Conservation (phyloP, 2,329 filamentous ascomycete genomes). For the Beauveria caledonica region DNA sequence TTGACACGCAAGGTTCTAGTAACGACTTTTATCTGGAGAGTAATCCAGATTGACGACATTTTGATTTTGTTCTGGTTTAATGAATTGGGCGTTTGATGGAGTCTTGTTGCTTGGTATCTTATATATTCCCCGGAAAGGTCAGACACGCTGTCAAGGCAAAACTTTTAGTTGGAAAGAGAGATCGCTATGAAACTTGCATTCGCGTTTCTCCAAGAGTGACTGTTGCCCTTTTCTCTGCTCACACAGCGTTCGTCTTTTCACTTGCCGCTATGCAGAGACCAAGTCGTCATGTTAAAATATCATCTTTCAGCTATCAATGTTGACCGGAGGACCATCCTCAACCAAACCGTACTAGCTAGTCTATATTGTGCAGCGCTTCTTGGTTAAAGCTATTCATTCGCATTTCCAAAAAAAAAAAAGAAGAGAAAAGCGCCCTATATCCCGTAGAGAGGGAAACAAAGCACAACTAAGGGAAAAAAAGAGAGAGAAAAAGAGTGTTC, state of each 20-base stretch:
- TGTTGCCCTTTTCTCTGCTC: neutral
- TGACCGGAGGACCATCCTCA: neutral
- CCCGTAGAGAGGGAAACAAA: neutral
- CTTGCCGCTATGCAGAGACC: neutral
- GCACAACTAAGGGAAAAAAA: neutral
- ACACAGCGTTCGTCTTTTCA: too few relatives aligned
- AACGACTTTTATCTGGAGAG: neutral
- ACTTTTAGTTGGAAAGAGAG: neutral
- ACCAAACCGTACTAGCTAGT: neutral
- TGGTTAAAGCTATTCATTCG: neutral
- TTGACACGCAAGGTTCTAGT: neutral
- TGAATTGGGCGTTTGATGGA: neutral
- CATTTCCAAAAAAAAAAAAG: constrained; percentile 1
- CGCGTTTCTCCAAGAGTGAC: too few relatives aligned
- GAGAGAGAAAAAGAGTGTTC: neutral
- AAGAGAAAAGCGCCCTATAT: neutral
- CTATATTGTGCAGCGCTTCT: neutral
- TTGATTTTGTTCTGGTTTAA: neutral
- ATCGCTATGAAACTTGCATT: neutral
- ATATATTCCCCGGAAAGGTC: neutral
- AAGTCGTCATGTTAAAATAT: neutral
- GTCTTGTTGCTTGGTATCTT: neutral
- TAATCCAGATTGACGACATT: neutral
- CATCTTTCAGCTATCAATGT: neutral
- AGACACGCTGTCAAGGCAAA: neutral